phyloP scores from a whole-genome alignment of 2,329 filamentous ascomycete genomes.

The Emericellopsis atlantica region DNA sequence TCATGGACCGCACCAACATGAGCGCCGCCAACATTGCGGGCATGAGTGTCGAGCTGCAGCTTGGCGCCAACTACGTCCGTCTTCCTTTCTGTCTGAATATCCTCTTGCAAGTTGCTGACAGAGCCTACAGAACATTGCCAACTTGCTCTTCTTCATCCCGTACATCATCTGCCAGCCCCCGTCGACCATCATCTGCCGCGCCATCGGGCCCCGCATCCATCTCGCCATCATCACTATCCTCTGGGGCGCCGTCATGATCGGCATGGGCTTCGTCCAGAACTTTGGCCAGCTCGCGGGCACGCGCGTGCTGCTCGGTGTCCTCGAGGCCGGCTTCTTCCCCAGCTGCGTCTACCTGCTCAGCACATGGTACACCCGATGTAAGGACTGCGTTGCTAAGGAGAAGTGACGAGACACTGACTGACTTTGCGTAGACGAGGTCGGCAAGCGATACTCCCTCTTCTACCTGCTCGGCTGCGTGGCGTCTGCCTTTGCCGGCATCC shows the following conservation, averaged over 20 bases:
- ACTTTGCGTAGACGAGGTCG: constrained; percentile 42
- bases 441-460: constrained; percentile 56
- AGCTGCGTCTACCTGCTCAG: constrained; percentile 34
- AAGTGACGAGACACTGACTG: background rate
- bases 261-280: constrained; percentile 48
- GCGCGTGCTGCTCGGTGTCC: constrained; percentile 45
- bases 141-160: constrained; percentile 61
- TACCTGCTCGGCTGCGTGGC: constrained; percentile 58
- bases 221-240: constrained; percentile 38
- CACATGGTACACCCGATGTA: constrained; percentile 59
- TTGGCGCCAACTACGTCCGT: background rate
- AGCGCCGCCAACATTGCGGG: constrained; percentile 62
- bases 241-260: constrained; percentile 52
- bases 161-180: constrained; percentile 63
- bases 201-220: constrained; percentile 48
- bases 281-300: constrained; percentile 40
- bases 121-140: constrained; percentile 41
- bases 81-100: too few relatives aligned
- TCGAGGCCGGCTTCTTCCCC: constrained; percentile 63
- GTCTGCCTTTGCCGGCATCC: constrained; percentile 53
- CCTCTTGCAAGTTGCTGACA: too few relatives aligned
- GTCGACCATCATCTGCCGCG: constrained; percentile 55
- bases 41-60: constrained; percentile 31
- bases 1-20: constrained; percentile 73
- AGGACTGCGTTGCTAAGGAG: too few relatives aligned